Evolutionary conservation across 2,329 filamentous ascomycete genomes (phyloP).

Genomic region (Fusarium circinatum): DNA sequence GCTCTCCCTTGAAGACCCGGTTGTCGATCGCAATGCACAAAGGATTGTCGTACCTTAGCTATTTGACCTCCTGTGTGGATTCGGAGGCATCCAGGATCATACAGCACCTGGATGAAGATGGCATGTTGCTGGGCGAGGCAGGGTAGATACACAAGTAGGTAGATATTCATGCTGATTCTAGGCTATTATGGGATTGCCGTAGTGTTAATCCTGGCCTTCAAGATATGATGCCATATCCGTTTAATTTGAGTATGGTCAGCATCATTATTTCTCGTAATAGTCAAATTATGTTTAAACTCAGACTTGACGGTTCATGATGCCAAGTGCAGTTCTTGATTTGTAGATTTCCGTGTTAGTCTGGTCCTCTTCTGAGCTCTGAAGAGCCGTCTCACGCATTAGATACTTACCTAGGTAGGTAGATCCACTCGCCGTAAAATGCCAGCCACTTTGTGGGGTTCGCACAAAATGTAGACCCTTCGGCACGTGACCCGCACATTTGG

Average conservation of each 20-base stretch:
- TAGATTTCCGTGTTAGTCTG: neutral
- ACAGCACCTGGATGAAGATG: neutral
- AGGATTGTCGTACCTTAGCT: neutral
- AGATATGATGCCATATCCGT: neutral
- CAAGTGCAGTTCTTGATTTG: neutral
- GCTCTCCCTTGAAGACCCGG: neutral
- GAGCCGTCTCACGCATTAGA: neutral
- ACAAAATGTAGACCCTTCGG: constrained; percentile 36
- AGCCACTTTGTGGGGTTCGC: neutral
- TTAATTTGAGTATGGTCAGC: neutral
- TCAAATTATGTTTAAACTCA: neutral
- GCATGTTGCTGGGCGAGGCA: neutral
- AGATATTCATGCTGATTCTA: neutral
- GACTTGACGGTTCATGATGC: neutral
- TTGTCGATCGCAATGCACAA: constrained; percentile 31
- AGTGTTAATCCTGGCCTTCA: neutral
- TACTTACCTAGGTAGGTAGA: neutral
- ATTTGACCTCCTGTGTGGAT: neutral
- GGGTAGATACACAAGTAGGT: too few relatives aligned
- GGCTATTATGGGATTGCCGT: neutral
- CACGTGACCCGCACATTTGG: constrained; percentile 45
- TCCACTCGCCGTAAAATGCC: neutral
- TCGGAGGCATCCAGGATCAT: neutral
- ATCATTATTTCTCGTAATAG: neutral
- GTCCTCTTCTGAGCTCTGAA: neutral